Conservation (phyloP, 768 basidiomycete genomes). For the Tricholoma sp. region DNA sequence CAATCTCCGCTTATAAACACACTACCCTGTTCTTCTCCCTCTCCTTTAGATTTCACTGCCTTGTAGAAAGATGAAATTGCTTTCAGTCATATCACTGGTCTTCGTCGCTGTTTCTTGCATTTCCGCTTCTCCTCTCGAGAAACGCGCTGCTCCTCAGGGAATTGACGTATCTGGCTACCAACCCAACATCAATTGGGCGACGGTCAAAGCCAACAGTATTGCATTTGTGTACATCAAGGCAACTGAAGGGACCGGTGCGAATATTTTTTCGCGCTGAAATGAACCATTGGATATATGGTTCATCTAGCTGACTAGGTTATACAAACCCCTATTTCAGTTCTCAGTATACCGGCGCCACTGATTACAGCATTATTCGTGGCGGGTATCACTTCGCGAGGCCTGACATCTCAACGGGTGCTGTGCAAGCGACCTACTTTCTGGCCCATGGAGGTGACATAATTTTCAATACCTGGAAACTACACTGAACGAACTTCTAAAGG, state of each 20-base stretch:
- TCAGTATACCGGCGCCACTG: conserved; percentile 54
- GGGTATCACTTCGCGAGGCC: conserved; percentile 42
- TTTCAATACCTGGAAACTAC: conserved; percentile 3
- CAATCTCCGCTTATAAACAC: no score
- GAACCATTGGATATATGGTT: background rate
- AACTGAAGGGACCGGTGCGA: conserved; percentile 38
- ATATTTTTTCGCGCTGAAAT: background rate
- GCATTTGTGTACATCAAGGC: conserved; percentile 63
- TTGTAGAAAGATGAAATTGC: conserved; percentile 10
- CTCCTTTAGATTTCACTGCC: no score
- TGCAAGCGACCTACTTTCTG: conserved; percentile 57
- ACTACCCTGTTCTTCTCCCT: background rate
- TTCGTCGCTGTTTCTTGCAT: conserved; percentile 8
- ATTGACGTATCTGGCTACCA: conserved; percentile 56
- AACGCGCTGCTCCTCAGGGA: conserved; percentile 39
- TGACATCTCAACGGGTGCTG: conserved; percentile 45
- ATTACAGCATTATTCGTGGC: conserved; percentile 53
- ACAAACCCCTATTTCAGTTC: conserved; percentile 37
- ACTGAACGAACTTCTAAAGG: conserved; percentile 4
- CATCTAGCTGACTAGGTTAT: conserved; percentile 30
- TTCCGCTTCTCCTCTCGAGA: conserved; percentile 8
- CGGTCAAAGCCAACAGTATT: conserved; percentile 46
- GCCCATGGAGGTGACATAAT: conserved; percentile 50
- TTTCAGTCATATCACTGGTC: conserved; percentile 11
- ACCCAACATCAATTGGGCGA: conserved; percentile 43